A percentile compares a stretch with the other conserved stretches of the same genome.
These are phyloP conservation scores for Coniochaeta ligniaria DNA, from an alignment of 2,329 filamentous ascomycete species.

Conservation along the genomic window DNA sequence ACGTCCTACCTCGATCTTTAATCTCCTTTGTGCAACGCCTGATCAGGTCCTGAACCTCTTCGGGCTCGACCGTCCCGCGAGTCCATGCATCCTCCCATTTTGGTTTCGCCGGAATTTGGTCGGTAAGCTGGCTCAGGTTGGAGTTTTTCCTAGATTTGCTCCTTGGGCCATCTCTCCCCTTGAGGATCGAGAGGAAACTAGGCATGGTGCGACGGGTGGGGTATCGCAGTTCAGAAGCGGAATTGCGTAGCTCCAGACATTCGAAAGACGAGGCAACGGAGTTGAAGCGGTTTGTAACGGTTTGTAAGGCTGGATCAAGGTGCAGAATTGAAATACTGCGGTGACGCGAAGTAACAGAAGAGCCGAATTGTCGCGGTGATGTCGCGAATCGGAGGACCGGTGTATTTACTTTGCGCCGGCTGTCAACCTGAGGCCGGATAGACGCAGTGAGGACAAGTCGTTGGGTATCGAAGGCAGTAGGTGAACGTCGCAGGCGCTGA, in stretches of 20 bases:
- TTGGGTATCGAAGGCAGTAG: not conserved
- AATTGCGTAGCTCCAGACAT: constrained; percentile 3
- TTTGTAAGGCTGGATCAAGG: not conserved
- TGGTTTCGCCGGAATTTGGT: constrained; percentile 58
- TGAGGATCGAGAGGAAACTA: constrained; percentile 57
- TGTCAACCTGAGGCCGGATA: not conserved
- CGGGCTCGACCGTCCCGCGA: constrained; percentile 73
- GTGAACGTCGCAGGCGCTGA: not conserved
- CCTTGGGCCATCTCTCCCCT: constrained; percentile 64
- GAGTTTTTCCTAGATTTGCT: constrained; percentile 59
- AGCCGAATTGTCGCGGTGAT: not conserved
- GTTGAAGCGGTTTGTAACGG: not conserved
- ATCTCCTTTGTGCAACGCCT: constrained; percentile 82
- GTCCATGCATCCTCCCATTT: constrained; percentile 85
- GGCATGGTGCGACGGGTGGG: constrained; percentile 35
- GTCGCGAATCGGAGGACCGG: not conserved
- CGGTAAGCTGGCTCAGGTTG: constrained; percentile 39
- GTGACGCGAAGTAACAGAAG: not conserved
- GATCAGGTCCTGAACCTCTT: constrained; percentile 85
- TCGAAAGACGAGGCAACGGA: not conserved
- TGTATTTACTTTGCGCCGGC: not conserved
- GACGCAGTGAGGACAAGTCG: not conserved
- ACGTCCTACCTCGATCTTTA: constrained; percentile 78
- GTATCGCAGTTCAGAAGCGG: constrained; percentile 1
- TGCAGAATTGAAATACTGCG: not conserved